Percentiles rank a stretch among this genome's conserved stretches.
phyloP scores from a whole-genome alignment of 768 basidiomycete species.

The Kwoniella sp. region DNA sequence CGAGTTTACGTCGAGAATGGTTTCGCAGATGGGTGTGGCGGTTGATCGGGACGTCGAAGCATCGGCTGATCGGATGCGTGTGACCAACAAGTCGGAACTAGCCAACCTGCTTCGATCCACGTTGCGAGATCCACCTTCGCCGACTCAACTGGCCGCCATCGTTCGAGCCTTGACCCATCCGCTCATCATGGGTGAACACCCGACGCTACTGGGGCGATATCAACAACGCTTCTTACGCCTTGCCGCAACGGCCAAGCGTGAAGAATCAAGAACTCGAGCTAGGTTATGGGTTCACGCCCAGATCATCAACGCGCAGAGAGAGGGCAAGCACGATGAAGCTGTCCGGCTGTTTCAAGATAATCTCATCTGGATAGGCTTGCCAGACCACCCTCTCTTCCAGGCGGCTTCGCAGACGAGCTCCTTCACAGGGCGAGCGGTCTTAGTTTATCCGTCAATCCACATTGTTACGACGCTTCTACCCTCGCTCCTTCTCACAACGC shows the following conservation, averaged over 20 bases:
- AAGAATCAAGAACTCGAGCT: neutral
- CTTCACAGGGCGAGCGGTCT: neutral
- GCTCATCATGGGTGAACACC: neutral
- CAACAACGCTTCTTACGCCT: slow-evolving; percentile 2
- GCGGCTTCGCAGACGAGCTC: neutral
- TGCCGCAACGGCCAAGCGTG: neutral
- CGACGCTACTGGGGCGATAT: neutral
- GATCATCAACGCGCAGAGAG: slow-evolving; percentile 13
- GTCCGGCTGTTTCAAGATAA: slow-evolving; percentile 7
- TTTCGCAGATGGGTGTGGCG: too few species aligned
- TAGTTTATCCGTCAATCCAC: slow-evolving; percentile 1
- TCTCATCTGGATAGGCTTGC: slow-evolving; percentile 22
- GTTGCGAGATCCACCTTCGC: slow-evolving; percentile 3
- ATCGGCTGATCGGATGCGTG: too few species aligned
- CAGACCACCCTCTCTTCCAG: neutral
- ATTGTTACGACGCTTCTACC: slow-evolving; percentile 22
- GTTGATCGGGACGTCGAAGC: too few species aligned
- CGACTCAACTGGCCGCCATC: slow-evolving; percentile 3
- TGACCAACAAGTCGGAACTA: neutral
- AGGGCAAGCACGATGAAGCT: slow-evolving; percentile 9
- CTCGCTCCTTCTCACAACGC: slow-evolving; percentile 11
- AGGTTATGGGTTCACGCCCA: slow-evolving; percentile 18
- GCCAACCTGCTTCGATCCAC: neutral
- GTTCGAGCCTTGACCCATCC: slow-evolving; percentile 3
- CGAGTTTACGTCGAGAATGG: slow-evolving; percentile 11